Conservation (phyloP, 2,329 filamentous ascomycete genomes). For the Acarospora socialis region DNA sequence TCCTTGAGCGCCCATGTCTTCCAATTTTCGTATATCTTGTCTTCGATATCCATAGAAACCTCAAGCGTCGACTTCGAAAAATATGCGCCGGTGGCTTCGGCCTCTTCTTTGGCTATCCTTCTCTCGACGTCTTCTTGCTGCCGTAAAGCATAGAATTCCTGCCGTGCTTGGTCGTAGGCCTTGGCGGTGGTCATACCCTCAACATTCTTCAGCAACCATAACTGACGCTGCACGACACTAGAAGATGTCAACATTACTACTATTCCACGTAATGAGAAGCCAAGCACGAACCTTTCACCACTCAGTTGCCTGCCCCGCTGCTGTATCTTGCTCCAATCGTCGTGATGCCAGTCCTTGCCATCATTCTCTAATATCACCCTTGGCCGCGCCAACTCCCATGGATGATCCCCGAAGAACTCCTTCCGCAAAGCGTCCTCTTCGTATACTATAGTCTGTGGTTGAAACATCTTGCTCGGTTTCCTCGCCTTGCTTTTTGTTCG, state of each 20-base stretch:
- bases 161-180: slow-evolving; percentile 77
- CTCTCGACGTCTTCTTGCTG: slow-evolving; percentile 70
- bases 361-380: slow-evolving; percentile 72
- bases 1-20: slow-evolving; percentile 57
- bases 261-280: not conserved
- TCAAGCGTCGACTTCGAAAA: slow-evolving; percentile 68
- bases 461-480: slow-evolving; percentile 64
- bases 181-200: slow-evolving; percentile 43
- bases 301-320: slow-evolving; percentile 65
- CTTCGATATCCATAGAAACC: slow-evolving; percentile 69
- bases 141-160: slow-evolving; percentile 78
- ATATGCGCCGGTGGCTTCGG: slow-evolving; percentile 68
- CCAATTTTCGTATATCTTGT: slow-evolving; percentile 69
- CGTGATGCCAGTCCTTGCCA: slow-evolving; percentile 61
- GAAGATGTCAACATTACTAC: slow-evolving; percentile 8
- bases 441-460: slow-evolving; percentile 63
- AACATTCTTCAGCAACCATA: slow-evolving; percentile 62
- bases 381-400: slow-evolving; percentile 89
- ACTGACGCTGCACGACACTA: slow-evolving; percentile 84
- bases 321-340: slow-evolving; percentile 65
- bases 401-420: slow-evolving; percentile 84
- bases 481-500: slow-evolving; percentile 32
- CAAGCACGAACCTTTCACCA: slow-evolving; percentile 58
- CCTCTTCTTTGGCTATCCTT: slow-evolving; percentile 77
- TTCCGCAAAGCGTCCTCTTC: slow-evolving; percentile 69